Evolutionary conservation across 192 early-diverging fungal genomes (phyloP), one percentile per base, ranked within the genome.

Genomic region (Coemansia sp.): DNA sequence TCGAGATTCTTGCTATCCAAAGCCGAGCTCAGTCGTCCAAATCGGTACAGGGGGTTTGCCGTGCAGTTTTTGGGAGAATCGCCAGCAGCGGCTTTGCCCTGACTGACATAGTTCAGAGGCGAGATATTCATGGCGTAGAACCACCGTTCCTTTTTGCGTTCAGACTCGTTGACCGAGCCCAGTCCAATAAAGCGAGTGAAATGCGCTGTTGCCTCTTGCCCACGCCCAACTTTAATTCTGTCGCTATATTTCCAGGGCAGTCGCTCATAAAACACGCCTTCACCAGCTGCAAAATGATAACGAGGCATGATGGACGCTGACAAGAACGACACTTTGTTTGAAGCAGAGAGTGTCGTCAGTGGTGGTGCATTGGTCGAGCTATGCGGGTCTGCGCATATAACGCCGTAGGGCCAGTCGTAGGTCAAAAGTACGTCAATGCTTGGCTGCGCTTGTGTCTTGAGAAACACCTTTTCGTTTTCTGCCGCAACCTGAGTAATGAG

Each of bases 91-190:
- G 74, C 27, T 4, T 29, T 53, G 16, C 75, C 74, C 64, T 51
- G 56, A 59, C 84, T 83, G 13, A 77, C 70, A 3, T 59, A 56
- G 7, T 87, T 65, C 53, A 93, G 67, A 13, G 95, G 94, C 1
- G 75, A 84, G 21, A 94, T 72, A 51, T 95, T 95, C 83, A 95
- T 91, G 2, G 94, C 95, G 72, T 96, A 98, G 69, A 94, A 94
- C 95, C 95, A 98, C 75, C 88, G 68, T 64, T 90, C 87, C 78
- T 94, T 94, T 31, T 82, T 74, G 54, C 69, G 61, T 31, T 50
- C 75, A 16, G 84, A 68, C 50, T 85, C 87, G 33, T 86, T 87
- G 44, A 90, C 92, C 6, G 87, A 74, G 1, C 86, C 92, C 24
- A 98, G 70, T 4, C 92, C 92, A 68, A 98, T 87, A 69, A 98